Base-by-base conservation (phyloP, 495 filamentous ascomycete genomes). In the Penicillium cosmopolitanum region DNA sequence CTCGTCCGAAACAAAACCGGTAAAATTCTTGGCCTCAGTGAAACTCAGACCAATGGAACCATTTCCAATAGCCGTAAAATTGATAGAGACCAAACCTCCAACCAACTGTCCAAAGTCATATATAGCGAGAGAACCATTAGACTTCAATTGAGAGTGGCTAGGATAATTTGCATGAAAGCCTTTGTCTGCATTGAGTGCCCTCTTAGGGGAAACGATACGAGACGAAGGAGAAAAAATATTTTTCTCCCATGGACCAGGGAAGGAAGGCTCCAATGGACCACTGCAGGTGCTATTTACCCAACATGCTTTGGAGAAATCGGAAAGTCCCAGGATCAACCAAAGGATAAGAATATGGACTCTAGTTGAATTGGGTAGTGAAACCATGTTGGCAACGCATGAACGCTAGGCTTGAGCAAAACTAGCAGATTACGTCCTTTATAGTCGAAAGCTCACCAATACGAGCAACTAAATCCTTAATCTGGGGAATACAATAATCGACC, bases 71-170 rank as follows among this genome's bases (percentile, higher is more conserved):
- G 57, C 50, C 15, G 55, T 65, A 21, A 82, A 64, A 35, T 62
- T 61, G 9, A 81, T 59, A 3, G 73, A 69, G 10, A 77, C 74
- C 5, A 75, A 55, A 7, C 80, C 79, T 6, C 68, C 79, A 8
- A 81, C 71, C 56, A 79, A 79, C 50, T 72, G 75, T 3, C 74
- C 76, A 63, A 80, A 81, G 50, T 82, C 79, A 28, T 73, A 76
- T 0, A 78, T 78, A 4, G 78, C 71, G 2, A 72, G 75, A 3
- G 77, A 77, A n/a, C 56, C 56, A 19, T 38, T 38, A 4, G 3
- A 15, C 11, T 38, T 38, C 35, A 38, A 15, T 38, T 38, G 35
- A 12, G 5, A 1, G 13, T 38, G 35, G 10, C 13, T 38, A 12
- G 35, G 35, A 8, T 38, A 38, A 8, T 38, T 38, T 11, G 35